phyloP scores from a whole-genome alignment of 805 yeast genomes.

The Blastobotrys parvus region DNA sequence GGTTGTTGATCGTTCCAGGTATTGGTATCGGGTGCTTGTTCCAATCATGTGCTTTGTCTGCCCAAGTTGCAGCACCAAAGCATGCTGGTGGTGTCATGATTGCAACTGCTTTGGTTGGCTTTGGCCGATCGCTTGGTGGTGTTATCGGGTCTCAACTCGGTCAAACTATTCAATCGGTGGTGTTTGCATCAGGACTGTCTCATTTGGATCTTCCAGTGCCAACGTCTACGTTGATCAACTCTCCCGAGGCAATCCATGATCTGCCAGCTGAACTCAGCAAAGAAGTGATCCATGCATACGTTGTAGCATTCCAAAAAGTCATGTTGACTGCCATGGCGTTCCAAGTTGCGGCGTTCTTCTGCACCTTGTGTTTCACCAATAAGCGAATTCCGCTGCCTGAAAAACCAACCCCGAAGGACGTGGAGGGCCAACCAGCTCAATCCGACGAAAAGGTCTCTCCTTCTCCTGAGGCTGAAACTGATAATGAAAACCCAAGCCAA shows the following conservation, averaged over 20 bases:
- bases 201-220: background rate
- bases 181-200: constrained; percentile 2
- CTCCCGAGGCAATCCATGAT: constrained; percentile 11
- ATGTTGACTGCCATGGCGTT: constrained; percentile 15
- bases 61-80: constrained; percentile 46
- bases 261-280: constrained; percentile 7
- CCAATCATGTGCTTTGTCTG: constrained; percentile 31
- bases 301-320: constrained; percentile 12
- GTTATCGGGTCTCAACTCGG: constrained; percentile 35
- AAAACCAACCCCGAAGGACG: background rate
- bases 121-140: constrained; percentile 38
- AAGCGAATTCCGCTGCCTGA: constrained; percentile 8
- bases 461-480: too few species aligned
- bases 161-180: constrained; percentile 27
- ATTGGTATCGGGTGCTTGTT: constrained; percentile 34
- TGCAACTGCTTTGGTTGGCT: constrained; percentile 37
- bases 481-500: too few species aligned
- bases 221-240: constrained; percentile 8
- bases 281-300: constrained; percentile 12
- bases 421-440: background rate
- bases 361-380: constrained; percentile 13
- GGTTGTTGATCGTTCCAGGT: constrained; percentile 40
- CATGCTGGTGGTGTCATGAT: constrained; percentile 40
- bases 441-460: background rate
- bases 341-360: constrained; percentile 7